Evolutionary conservation across 768 basidiomycete species (phyloP).

Genomic region (Cystobasidium onofrii): DNA sequence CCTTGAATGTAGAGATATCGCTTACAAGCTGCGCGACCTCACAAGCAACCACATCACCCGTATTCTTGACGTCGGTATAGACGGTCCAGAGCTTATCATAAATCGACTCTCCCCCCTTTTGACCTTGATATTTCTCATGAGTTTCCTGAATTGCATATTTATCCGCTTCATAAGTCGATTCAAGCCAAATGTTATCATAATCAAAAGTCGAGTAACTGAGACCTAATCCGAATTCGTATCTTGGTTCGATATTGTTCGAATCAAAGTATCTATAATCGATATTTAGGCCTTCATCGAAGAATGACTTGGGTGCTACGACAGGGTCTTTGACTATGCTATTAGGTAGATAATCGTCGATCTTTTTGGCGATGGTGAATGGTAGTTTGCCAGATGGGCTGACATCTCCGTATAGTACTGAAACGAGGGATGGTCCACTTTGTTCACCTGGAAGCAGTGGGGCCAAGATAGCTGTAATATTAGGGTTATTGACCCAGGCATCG

Average conservation of each 20-base stretch:
- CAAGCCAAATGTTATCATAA: slow-evolving; percentile 35
- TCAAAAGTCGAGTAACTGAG: slow-evolving; percentile 32
- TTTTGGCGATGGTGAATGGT: slow-evolving; percentile 45
- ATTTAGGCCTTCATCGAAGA: slow-evolving; percentile 43
- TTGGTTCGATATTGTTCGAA: slow-evolving; percentile 42
- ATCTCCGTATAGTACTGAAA: slow-evolving; percentile 54
- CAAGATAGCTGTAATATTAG: slow-evolving; percentile 41
- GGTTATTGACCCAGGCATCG: slow-evolving; percentile 36
- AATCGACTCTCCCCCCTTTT: slow-evolving; percentile 35
- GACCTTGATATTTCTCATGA: slow-evolving; percentile 44
- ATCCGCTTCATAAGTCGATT: slow-evolving; percentile 36
- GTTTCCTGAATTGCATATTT: slow-evolving; percentile 44
- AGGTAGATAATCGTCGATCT: slow-evolving; percentile 44
- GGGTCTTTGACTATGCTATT: slow-evolving; percentile 36
- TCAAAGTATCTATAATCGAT: slow-evolving; percentile 46
- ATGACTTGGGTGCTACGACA: slow-evolving; percentile 40
- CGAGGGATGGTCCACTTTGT: slow-evolving; percentile 43
- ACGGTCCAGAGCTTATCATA: slow-evolving; percentile 44
- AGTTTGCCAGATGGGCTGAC: slow-evolving; percentile 58
- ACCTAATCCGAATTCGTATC: slow-evolving; percentile 46
- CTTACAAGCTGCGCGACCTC: slow-evolving; percentile 47
- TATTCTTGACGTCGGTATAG: slow-evolving; percentile 45
- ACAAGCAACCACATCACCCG: slow-evolving; percentile 43
- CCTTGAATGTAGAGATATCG: no score
- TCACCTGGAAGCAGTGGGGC: slow-evolving; percentile 31